Base-by-base conservation (phyloP, 1,284 basidiomycete genomes). In the Trichosporon sp. region DNA sequence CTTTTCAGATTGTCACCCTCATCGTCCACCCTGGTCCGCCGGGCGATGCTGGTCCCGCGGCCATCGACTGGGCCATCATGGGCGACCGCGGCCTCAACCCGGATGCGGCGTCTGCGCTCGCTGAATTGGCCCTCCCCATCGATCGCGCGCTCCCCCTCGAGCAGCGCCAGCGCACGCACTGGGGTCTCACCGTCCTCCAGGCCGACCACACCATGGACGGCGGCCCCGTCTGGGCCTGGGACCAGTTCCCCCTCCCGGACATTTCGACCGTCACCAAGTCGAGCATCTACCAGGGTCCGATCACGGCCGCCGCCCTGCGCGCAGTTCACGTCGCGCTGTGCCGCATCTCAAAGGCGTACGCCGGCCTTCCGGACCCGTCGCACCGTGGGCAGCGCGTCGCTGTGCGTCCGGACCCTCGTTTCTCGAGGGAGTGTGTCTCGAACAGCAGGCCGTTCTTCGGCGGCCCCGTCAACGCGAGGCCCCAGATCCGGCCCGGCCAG, bases 1-100 rank as follows among this genome's bases (percentile, higher is more conserved):
- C 47, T n/a, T 31, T 62, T 32, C 75, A 80, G 77, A 81, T 80
- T 73, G 76, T 85, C 56, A 85, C 85, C 1, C 80, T 85, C 38
- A 84, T 85, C 69, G 80, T 85, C 5, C 85, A 85, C 73, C 85
- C 84, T 8, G 85, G 85, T 18, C 83, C 85, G 3, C 85, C 85
- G 0, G 84, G 84, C 0, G 85, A 85, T 73, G 84, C 82, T 0
- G 85, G 84, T 15, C 84, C 85, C 7, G 84, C 84, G 1, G 82
- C 84, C 5, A 79, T 85, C 67, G 85, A 85, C 73, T 84, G 84
- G 82, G 81, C 79, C 31, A 74, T 85, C 21, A 75, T 85, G 66
- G 84, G 84, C 15, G 85, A 85, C 72, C 75, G 77, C 65, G 85
- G 85, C 15, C 65, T 75, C 34, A 70, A 76, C 29, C 29, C 75